Conservation (phyloP, 176 grass and related monocot species). For the Chrysopogon serrulatus region DNA sequence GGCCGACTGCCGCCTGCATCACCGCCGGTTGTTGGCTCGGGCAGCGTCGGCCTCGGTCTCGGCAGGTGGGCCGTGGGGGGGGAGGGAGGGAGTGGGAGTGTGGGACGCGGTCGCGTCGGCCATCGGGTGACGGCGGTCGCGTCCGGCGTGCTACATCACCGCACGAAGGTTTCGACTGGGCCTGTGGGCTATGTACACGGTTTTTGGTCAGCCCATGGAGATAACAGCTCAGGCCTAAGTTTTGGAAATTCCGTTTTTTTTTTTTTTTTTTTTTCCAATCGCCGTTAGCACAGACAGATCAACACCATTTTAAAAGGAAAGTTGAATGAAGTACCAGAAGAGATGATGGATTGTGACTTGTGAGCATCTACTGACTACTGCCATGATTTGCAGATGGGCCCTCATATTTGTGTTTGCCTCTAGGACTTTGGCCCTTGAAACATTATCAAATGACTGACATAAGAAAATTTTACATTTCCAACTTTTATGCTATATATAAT, state of each 20-base stretch:
- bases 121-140: neutral
- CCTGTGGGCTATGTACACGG: neutral
- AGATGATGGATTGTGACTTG: neutral
- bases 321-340: neutral
- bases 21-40: neutral
- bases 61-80: neutral
- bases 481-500: neutral
- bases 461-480: neutral
- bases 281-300: neutral
- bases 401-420: no score
- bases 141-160: neutral
- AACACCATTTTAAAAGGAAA: neutral
- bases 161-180: neutral
- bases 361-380: no score
- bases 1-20: slow-evolving; percentile 14
- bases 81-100: neutral
- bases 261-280: neutral
- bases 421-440: neutral
- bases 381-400: no score
- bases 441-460: neutral
- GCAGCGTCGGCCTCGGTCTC: neutral
- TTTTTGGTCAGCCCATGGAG: neutral
- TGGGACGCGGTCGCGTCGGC: neutral
- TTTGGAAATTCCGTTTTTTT: no score
- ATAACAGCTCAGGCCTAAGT: neutral